Base-by-base conservation (phyloP, 108 stramenopile genomes). In the Skeletonema marinoi region DNA sequence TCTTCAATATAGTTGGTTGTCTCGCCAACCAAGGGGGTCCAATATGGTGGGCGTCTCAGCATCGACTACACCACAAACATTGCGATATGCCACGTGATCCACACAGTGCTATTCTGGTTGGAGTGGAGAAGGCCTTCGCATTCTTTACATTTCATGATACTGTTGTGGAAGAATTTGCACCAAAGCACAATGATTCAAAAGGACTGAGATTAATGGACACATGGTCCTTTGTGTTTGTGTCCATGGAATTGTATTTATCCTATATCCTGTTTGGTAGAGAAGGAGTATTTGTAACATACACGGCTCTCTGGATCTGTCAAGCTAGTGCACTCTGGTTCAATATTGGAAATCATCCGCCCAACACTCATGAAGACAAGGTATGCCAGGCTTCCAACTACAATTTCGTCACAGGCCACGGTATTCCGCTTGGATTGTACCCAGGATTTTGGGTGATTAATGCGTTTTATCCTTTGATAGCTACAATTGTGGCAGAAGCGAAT, bases 31-130 rank as follows among this genome's bases (percentile, higher is more conserved):
- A 90, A 42, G 87, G 89, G 2, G 83, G 85, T 14, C 89, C 89
- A 0, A 77, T 90, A 39, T 90, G 89, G 89, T 90, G 89, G 89
- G 87, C 89, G 8, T 73, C 74, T 1, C 85, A 87, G 51, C 89
- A 90, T 82, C 74, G 85, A 2, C 77, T 86, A 48, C 89, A 90
- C 70, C 89, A 90, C 78, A 88, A 86, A 46, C 66, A 84, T 60
- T 88, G 88, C 60, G 88, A 88, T 56, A 16, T 70, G 38, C 77
- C 77, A 0, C 74, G 83, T 13, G 88, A 89, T 85, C 88, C 88
- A 12, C 88, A 89, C 56, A 80, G 82, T 21, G 78, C 88, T 39
- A 62, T 84, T 42, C 39, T 71, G 66, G 69, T 70, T 48, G 88
- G 88, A 32, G 75, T 68, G 13, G 88, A 89, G 54, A 60, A 63